Evolutionary conservation across 169 alveolate species (phyloP).

Genomic region (Cryptosporidium tyzzeri): DNA sequence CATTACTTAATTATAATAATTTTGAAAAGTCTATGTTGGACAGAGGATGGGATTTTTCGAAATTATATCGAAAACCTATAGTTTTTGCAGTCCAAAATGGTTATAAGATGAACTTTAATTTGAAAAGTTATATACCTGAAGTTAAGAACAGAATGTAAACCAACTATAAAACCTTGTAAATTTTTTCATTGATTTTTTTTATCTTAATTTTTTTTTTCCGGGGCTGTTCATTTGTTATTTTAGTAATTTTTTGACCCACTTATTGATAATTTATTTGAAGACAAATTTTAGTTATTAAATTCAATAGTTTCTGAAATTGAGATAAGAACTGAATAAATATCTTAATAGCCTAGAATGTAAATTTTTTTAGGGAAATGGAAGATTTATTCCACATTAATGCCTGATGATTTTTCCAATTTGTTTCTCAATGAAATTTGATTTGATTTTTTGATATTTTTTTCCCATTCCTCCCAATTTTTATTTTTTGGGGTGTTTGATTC

Average conservation of each 20-base stretch:
- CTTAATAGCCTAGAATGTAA: not conserved
- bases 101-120: constrained; percentile 24
- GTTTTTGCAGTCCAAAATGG: constrained; percentile 43
- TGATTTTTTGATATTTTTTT: not conserved
- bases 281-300: no score
- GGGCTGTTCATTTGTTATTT: not conserved
- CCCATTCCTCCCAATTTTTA: constrained; percentile 29
- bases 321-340: not conserved
- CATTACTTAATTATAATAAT: not conserved
- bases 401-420: not conserved
- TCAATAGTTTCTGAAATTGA: not conserved
- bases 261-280: no score
- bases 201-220: not conserved
- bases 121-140: constrained; percentile 28
- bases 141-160: not conserved
- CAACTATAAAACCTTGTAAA: not conserved
- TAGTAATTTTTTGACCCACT: not conserved
- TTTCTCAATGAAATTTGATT: not conserved
- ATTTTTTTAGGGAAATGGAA: no score
- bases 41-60: not conserved
- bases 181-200: no score
- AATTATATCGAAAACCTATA: constrained; percentile 40
- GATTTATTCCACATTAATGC: not conserved
- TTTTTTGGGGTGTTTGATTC: not conserved
- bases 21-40: constrained; percentile 43